Conservation (phyloP, 2,329 filamentous ascomycete species). For the Venturia effusa region DNA sequence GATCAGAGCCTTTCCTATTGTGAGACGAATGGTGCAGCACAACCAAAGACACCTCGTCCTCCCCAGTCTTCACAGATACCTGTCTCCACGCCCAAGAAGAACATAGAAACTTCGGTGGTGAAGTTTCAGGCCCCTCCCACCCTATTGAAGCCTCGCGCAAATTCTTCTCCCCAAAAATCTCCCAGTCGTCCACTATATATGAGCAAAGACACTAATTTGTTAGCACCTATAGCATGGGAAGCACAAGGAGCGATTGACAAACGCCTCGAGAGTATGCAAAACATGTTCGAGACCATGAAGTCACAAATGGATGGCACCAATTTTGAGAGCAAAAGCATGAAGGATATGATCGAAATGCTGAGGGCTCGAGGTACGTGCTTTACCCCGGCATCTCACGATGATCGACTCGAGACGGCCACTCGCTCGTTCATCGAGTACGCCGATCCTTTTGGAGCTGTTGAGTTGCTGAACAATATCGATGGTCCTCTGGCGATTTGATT, state of each 20-base stretch:
- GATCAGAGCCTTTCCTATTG: constrained; percentile 1
- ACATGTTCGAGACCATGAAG: constrained; percentile 60
- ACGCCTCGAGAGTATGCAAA: constrained; percentile 65
- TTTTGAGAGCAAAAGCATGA: constrained; percentile 56
- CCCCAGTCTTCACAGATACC: neutral
- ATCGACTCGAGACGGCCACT: too few relatives aligned
- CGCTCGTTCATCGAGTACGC: neutral
- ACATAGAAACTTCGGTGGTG: neutral
- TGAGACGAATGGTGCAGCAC: constrained; percentile 3
- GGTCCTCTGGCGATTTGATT: neutral
- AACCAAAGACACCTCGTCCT: neutral
- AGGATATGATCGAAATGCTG: constrained; percentile 63
- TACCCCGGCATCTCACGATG: neutral
- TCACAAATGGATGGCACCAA: constrained; percentile 60
- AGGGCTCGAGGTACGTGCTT: constrained; percentile 61
- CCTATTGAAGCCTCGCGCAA: constrained; percentile 14
- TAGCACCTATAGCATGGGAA: constrained; percentile 24
- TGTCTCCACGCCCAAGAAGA: constrained; percentile 1
- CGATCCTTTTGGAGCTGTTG: neutral
- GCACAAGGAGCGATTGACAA: constrained; percentile 35
- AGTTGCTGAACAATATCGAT: neutral
- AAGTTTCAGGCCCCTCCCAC: neutral
- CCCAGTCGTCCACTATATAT: constrained; percentile 44
- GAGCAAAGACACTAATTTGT: constrained; percentile 61
- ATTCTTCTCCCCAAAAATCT: constrained; percentile 27